These are phyloP conservation scores for Phytophthora parvispora DNA, from an alignment of 352 stramenopile species.

Conservation along the genomic window DNA sequence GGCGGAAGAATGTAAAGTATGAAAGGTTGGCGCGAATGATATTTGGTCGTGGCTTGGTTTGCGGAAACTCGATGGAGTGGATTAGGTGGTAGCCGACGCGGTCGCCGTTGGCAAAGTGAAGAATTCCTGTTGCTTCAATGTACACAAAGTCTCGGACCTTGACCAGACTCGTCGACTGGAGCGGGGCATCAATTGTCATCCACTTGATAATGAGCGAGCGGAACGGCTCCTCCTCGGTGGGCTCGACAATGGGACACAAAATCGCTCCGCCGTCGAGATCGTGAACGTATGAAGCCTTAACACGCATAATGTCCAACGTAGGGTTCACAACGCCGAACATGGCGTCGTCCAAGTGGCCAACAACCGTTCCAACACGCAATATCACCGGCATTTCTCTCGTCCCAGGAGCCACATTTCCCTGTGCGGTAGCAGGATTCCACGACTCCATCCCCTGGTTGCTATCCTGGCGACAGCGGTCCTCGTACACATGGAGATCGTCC, in stretches of 20 bases:
- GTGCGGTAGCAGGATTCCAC: neutral
- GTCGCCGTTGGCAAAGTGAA: constrained; percentile 21
- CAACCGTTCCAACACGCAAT: constrained; percentile 32
- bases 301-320: constrained; percentile 36
- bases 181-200: constrained; percentile 34
- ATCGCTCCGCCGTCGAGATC: constrained; percentile 35
- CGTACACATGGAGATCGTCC: constrained; percentile 54
- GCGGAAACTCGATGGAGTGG: constrained; percentile 47
- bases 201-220: constrained; percentile 42
- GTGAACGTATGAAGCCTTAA: constrained; percentile 40
- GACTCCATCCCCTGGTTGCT: neutral
- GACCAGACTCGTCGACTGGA: constrained; percentile 22
- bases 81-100: constrained; percentile 47
- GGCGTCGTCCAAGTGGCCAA: constrained; percentile 43
- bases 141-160: constrained; percentile 41
- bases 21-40: constrained; percentile 49
- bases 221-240: constrained; percentile 42
- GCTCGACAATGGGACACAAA: constrained; percentile 29
- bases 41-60: constrained; percentile 35
- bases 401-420: neutral
- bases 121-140: constrained; percentile 44
- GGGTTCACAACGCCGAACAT: constrained; percentile 48
- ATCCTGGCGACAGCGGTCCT: constrained; percentile 16
- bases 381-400: constrained; percentile 14
- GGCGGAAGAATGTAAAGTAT: constrained; percentile 49